Percentiles rank a stretch among this genome's conserved stretches.
Conservation (phyloP, 495 filamentous ascomycete genomes). For the Entonaema liquescens region DNA sequence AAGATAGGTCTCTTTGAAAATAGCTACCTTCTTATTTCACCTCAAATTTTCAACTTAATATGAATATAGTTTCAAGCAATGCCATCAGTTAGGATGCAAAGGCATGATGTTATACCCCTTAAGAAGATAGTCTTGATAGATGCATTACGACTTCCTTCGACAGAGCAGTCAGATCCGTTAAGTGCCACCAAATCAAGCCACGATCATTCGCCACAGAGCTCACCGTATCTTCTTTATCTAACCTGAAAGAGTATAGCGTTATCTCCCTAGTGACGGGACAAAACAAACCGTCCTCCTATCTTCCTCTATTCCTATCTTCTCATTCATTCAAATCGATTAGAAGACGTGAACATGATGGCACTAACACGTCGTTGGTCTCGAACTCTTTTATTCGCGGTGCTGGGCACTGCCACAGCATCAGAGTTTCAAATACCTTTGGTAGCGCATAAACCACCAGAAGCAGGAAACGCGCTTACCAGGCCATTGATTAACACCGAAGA, state of each 20-base stretch:
- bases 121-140: background rate
- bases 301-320: slow-evolving; percentile 1
- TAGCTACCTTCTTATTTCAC: no score
- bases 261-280: background rate
- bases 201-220: background rate
- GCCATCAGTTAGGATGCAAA: no score
- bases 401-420: slow-evolving; percentile 26
- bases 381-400: slow-evolving; percentile 20
- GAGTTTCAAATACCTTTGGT: slow-evolving; percentile 31
- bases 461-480: slow-evolving; percentile 36
- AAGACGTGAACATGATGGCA: slow-evolving; percentile 21
- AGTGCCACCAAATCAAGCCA: background rate
- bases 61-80: no score
- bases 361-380: slow-evolving; percentile 14
- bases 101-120: no score
- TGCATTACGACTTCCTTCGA: background rate
- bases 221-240: background rate
- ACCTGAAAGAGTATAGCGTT: background rate
- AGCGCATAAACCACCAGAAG: slow-evolving; percentile 12
- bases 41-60: no score
- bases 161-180: background rate
- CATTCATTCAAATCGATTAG: background rate
- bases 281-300: background rate
- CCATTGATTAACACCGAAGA: slow-evolving; percentile 59
- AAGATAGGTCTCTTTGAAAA: no score